Evolutionary conservation across 1,284 basidiomycete species (phyloP).

Genomic region (Singerocomus inundabilis): DNA sequence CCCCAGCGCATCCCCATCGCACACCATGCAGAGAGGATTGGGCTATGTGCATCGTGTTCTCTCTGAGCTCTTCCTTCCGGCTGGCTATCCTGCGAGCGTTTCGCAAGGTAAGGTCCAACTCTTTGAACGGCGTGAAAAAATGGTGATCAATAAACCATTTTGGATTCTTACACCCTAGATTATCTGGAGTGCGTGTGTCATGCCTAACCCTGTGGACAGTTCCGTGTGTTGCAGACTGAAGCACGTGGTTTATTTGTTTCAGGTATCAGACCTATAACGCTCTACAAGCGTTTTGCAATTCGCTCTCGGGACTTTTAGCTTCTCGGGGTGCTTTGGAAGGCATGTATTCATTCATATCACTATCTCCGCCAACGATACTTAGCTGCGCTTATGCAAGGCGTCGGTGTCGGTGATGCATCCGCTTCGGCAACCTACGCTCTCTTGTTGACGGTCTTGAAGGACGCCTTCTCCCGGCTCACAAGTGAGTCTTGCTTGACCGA

Average conservation of each 20-base stretch:
- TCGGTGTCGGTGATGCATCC: conserved; percentile 65
- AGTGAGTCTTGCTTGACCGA: conserved; percentile 41
- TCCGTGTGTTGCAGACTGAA: conserved; percentile 4
- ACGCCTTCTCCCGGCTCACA: conserved; percentile 58
- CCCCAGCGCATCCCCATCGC: background rate
- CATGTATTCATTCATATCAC: conserved; percentile 19
- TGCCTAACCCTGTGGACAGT: background rate
- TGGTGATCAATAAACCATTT: background rate
- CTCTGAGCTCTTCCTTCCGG: conserved; percentile 55
- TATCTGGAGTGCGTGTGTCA: conserved; percentile 30
- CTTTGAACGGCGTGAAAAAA: background rate
- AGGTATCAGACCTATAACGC: conserved; percentile 66
- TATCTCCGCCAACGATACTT: background rate
- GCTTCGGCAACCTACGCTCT: conserved; percentile 65
- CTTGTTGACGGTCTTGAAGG: conserved; percentile 60
- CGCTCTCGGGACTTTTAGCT: conserved; percentile 58
- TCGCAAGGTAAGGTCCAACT: conserved; percentile 47
- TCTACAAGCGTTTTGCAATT: conserved; percentile 67
- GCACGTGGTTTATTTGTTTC: background rate
- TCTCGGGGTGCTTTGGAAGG: conserved; percentile 70
- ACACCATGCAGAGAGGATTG: background rate
- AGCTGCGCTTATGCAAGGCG: conserved; percentile 39
- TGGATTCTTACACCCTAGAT: conserved; percentile 25
- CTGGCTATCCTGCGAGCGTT: conserved; percentile 58
- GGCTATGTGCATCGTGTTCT: conserved; percentile 32